Evolutionary conservation across 106 monocot species (phyloP).

Genomic region (Dactylorhiza incarnata): DNA sequence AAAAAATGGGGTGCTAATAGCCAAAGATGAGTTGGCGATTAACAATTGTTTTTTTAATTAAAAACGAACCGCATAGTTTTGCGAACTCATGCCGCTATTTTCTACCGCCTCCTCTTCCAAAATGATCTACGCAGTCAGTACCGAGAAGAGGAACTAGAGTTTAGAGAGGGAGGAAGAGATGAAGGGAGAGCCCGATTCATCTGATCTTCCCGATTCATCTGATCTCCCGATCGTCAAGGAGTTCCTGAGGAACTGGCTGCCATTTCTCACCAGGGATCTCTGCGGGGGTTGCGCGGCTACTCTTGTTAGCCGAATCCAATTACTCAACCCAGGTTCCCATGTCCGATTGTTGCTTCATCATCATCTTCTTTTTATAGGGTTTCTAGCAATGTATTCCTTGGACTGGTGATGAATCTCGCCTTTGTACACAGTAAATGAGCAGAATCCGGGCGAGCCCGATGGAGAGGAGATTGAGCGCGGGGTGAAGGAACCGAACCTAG

Average conservation of each 20-base stretch:
- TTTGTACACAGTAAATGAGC: neutral
- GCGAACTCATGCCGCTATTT: too few species aligned
- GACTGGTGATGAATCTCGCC: neutral
- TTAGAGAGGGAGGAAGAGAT: slow-evolving; percentile 1
- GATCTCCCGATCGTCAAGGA: slow-evolving; percentile 71
- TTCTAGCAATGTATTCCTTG: neutral
- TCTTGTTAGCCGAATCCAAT: slow-evolving; percentile 50
- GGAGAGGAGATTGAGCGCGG: neutral
- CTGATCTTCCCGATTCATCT: slow-evolving; percentile 28
- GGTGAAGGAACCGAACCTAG: neutral
- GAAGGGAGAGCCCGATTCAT: slow-evolving; percentile 45
- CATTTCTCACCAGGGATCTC: slow-evolving; percentile 69
- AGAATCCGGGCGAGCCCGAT: neutral
- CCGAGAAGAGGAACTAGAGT: neutral
- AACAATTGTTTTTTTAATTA: too few species aligned
- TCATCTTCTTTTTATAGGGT: neutral
- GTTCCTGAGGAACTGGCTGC: slow-evolving; percentile 85
- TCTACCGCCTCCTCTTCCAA: neutral
- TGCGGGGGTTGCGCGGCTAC: slow-evolving; percentile 50
- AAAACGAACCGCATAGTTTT: too few species aligned
- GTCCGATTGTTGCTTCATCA: neutral
- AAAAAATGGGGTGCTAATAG: too few species aligned
- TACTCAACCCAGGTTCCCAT: slow-evolving; percentile 47
- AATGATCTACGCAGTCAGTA: neutral
- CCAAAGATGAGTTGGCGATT: too few species aligned